Percentiles rank a stretch among this genome's conserved stretches.
These are phyloP conservation scores for Aciculoconidium aculeatum DNA, from an alignment of 805 yeast genomes.

Conservation along the genomic window DNA sequence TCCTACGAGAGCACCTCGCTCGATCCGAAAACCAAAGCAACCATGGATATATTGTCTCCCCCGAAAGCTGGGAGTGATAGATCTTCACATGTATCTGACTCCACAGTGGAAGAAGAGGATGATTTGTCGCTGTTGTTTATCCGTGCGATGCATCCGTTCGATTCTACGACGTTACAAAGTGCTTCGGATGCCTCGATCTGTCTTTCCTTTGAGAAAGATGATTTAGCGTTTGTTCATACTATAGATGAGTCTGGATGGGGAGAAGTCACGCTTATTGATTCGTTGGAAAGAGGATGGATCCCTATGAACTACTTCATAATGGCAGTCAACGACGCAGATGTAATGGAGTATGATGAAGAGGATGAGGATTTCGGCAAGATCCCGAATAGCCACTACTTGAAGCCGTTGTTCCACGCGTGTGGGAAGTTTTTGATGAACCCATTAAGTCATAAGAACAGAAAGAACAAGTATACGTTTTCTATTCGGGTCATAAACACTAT, in stretches of 20 bases:
- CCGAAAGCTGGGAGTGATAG: too few species aligned
- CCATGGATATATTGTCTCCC: too few species aligned
- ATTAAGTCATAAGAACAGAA: conserved; percentile 39
- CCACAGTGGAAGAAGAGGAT: conserved; percentile 25
- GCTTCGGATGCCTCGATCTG: conserved; percentile 68
- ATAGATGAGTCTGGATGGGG: conserved; percentile 86
- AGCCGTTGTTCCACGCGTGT: conserved; percentile 51
- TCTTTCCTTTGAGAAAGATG: conserved; percentile 62
- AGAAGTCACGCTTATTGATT: conserved; percentile 65
- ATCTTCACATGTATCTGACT: too few species aligned
- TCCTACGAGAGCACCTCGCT: conserved; percentile 11
- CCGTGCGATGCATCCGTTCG: conserved; percentile 54
- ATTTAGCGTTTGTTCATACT: conserved; percentile 70
- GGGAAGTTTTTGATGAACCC: conserved; percentile 66
- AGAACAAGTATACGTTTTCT: conserved; percentile 46
- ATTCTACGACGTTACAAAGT: conserved; percentile 52
- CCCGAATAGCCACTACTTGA: conserved; percentile 44
- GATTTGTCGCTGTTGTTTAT: conserved; percentile 51
- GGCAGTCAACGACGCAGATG: conserved; percentile 28
- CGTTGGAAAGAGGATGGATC: conserved; percentile 73
- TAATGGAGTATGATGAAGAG: conserved; percentile 11
- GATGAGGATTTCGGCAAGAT: conserved; percentile 26
- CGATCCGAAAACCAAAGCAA: conserved; percentile 12
- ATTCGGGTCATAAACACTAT: conserved; percentile 55
- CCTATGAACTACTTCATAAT: conserved; percentile 73